Conservation (phyloP, 2,329 filamentous ascomycete species). For the Cladosporium sp. region DNA sequence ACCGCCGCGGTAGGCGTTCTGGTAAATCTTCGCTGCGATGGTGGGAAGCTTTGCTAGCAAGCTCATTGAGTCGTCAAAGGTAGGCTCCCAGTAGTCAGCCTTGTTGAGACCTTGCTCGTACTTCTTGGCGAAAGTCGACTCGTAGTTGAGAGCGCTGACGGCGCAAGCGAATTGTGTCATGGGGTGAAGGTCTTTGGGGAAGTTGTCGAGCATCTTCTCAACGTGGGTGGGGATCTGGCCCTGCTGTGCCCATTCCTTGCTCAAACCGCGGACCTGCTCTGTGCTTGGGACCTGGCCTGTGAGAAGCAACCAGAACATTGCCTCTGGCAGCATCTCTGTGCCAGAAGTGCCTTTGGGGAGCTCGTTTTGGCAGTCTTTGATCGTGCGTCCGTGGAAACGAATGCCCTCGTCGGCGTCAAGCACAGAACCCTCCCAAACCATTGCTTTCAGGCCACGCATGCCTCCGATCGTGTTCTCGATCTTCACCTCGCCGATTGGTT, state of each 20-base stretch:
- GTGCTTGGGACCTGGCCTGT: constrained; percentile 87
- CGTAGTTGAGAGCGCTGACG: constrained; percentile 92
- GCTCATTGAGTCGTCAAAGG: constrained; percentile 91
- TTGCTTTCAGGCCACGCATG: constrained; percentile 92
- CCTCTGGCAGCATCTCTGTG: constrained; percentile 95
- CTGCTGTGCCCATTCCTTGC: constrained; percentile 81
- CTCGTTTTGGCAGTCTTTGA: constrained; percentile 92
- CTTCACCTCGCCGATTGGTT: constrained; percentile 86
- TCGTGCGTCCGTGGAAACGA: constrained; percentile 94
- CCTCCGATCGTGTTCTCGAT: constrained; percentile 91
- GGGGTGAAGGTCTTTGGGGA: constrained; percentile 86
- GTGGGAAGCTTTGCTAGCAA: constrained; percentile 94
- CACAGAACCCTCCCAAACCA: constrained; percentile 98
- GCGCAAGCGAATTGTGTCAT: constrained; percentile 98
- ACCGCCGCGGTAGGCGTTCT: constrained; percentile 74
- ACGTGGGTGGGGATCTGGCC: constrained; percentile 78
- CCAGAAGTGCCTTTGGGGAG: constrained; percentile 86
- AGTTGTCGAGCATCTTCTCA: constrained; percentile 80
- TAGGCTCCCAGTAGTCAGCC: constrained; percentile 98
- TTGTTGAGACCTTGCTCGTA: constrained; percentile 91
- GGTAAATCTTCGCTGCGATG: constrained; percentile 96
- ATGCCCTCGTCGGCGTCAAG: constrained; percentile 96
- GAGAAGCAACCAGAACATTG: constrained; percentile 98
- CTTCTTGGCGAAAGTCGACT: constrained; percentile 86
- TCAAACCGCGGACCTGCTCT: constrained; percentile 75